Conservation (phyloP, 768 basidiomycete species). For the Pleurotus platypus region DNA sequence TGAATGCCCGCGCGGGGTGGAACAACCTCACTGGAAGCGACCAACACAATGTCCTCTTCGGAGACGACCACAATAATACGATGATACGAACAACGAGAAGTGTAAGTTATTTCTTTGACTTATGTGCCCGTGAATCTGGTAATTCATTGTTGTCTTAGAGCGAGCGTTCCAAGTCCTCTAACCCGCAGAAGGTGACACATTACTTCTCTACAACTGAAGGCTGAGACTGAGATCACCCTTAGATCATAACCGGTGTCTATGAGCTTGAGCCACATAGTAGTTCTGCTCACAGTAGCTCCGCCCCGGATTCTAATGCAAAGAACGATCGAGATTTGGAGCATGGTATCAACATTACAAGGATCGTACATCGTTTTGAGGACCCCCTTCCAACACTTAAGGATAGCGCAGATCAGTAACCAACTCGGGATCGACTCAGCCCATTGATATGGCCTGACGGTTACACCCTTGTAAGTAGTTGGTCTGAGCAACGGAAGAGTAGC, state of each 20-base stretch:
- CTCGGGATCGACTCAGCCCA: too few species aligned
- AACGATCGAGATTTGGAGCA: background rate
- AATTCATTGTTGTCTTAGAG: background rate
- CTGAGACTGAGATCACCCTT: background rate
- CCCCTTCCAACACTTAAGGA: background rate
- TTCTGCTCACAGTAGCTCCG: background rate
- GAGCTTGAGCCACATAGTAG: background rate
- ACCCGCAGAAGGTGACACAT: background rate
- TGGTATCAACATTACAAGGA: background rate
- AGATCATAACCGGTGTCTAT: background rate
- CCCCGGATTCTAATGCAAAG: background rate
- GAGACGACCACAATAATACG: background rate
- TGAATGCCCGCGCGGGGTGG: conserved; percentile 9
- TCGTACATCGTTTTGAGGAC: background rate
- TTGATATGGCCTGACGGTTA: too few species aligned
- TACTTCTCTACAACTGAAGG: background rate
- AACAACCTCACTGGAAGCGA: background rate
- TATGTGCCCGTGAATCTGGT: background rate
- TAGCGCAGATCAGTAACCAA: too few species aligned
- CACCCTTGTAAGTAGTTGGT: too few species aligned
- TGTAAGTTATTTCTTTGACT: background rate
- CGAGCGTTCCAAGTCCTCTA: background rate
- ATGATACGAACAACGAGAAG: background rate
- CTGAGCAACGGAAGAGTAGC: too few species aligned
- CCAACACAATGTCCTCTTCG: background rate